Conservation (phyloP, 2,329 filamentous ascomycete species). For the Pseudocercospora fuligena region DNA sequence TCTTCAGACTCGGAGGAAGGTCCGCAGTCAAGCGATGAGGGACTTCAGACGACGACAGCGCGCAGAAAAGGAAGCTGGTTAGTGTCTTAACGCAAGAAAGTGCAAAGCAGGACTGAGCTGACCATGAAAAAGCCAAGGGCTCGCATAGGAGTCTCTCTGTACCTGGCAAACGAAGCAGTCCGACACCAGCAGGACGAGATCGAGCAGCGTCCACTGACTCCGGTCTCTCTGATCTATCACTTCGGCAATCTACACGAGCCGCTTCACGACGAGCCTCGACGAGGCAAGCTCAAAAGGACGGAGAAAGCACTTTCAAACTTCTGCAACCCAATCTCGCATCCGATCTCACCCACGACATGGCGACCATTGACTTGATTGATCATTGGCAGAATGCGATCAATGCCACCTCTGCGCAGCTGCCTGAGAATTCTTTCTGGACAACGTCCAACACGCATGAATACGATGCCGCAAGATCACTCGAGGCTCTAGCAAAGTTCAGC, state of each 20-base stretch:
- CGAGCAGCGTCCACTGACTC: slow-evolving; percentile 16
- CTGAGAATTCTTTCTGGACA: slow-evolving; percentile 5
- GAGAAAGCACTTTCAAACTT: slow-evolving; percentile 14
- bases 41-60: slow-evolving; percentile 16
- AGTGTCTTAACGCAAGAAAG: not conserved
- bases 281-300: slow-evolving; percentile 6
- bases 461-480: slow-evolving; percentile 1
- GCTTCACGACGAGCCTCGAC: not conserved
- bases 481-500: not conserved
- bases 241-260: not conserved
- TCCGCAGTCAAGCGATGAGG: slow-evolving; percentile 21
- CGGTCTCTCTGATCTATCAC: slow-evolving; percentile 3
- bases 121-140: not conserved
- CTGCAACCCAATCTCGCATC: not conserved
- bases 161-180: slow-evolving; percentile 5
- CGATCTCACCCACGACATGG: not conserved
- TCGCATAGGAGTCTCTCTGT: slow-evolving; percentile 1
- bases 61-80: slow-evolving; percentile 11
- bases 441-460: not conserved
- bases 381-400: slow-evolving; percentile 11
- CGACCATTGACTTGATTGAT: not conserved
- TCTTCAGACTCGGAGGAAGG: slow-evolving; percentile 18
- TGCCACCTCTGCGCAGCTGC: not conserved
- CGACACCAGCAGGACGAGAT: slow-evolving; percentile 8
- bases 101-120: not conserved